phyloP scores from a whole-genome alignment of 192 early-diverging fungal species.

The Rhizophagus sp. region DNA sequence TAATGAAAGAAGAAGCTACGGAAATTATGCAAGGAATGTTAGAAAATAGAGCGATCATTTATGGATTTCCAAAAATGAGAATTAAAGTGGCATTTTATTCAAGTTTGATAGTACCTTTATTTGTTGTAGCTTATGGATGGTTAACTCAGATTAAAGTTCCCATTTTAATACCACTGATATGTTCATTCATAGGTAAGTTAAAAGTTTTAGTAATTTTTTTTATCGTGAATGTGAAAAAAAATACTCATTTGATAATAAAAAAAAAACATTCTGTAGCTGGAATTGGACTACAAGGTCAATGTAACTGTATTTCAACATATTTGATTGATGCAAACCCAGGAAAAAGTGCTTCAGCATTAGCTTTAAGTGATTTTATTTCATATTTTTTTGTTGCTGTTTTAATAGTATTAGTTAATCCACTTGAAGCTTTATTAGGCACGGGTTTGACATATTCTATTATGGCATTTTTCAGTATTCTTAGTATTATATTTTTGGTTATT shows the following conservation, averaged over 20 bases:
- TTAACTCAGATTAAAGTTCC: background rate
- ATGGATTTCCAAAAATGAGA: background rate
- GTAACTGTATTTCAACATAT: background rate
- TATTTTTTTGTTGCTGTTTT: background rate
- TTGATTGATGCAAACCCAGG: background rate
- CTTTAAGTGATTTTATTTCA: background rate
- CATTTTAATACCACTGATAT: background rate
- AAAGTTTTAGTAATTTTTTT: background rate
- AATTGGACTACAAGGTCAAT: background rate
- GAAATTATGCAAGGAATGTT: background rate
- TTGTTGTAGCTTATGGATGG: background rate
- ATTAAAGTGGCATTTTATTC: background rate
- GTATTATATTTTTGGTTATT: too few relatives aligned
- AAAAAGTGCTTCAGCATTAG: background rate
- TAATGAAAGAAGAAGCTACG: background rate
- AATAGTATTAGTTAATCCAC: background rate
- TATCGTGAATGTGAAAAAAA: background rate
- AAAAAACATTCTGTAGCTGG: background rate
- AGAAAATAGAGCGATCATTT: background rate
- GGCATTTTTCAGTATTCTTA: too few relatives aligned
- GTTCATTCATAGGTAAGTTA: background rate
- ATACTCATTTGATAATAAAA: background rate
- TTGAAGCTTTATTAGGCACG: background rate
- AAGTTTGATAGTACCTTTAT: background rate
- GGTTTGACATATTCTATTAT: background rate